phyloP scores from a whole-genome alignment of 1,139 yeast genomes.

The Komagataea norvegica region DNA sequence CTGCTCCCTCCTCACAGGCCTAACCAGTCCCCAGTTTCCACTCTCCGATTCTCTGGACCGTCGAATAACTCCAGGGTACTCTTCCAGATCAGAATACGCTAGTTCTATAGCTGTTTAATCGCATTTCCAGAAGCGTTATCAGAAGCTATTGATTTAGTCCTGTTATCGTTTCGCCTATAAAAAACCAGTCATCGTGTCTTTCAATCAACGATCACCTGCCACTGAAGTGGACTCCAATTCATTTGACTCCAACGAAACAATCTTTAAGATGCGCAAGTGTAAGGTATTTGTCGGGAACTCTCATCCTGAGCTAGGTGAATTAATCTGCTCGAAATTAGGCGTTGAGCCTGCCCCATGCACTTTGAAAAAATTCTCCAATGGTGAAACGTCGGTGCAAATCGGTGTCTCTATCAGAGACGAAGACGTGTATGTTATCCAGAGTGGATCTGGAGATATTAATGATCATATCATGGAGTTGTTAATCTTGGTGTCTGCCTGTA shows the following conservation, averaged over 20 bases:
- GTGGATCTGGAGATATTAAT: conserved; percentile 84
- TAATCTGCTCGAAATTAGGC: conserved; percentile 87
- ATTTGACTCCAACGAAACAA: conserved; percentile 2
- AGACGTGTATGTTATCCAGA: conserved; percentile 92
- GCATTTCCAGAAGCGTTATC: not conserved
- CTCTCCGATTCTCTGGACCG: too few relatives aligned
- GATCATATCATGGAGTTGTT: conserved; percentile 96
- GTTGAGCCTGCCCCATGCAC: conserved; percentile 95
- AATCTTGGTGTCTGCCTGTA: conserved; percentile 89
- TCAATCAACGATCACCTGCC: not conserved
- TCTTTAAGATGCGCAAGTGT: conserved; percentile 79
- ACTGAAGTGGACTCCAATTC: conserved; percentile 4
- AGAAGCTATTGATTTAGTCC: too few relatives aligned
- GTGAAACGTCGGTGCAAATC: conserved; percentile 94
- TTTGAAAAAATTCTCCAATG: conserved; percentile 86
- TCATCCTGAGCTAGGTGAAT: conserved; percentile 87
- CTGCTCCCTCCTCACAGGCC: not conserved
- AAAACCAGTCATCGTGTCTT: conserved; percentile 8
- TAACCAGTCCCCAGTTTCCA: not conserved
- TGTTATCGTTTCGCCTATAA: too few relatives aligned
- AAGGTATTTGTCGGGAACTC: conserved; percentile 95
- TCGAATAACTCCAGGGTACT: too few relatives aligned
- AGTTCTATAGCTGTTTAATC: too few relatives aligned
- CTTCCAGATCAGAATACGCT: too few relatives aligned
- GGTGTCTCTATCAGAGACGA: conserved; percentile 95